Percentiles rank a stretch among this genome's conserved stretches.
Conservation (phyloP, 2,329 filamentous ascomycete genomes). For the Biscogniauxia mediterranea region DNA sequence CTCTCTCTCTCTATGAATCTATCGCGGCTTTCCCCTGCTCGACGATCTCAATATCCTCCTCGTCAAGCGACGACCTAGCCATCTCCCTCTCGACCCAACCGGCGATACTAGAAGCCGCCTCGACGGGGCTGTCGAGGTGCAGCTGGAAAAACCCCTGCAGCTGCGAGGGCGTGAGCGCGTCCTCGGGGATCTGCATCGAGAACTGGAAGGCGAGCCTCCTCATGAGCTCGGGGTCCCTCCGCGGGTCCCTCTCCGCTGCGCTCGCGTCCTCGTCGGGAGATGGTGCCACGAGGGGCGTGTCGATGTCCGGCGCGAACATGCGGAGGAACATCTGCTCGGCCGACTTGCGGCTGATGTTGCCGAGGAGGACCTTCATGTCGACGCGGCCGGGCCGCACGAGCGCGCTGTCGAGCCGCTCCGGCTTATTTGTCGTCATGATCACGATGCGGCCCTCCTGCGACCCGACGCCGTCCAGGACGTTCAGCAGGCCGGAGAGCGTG, state of each 20-base stretch:
- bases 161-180: slow-evolving; percentile 36
- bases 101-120: slow-evolving; percentile 28
- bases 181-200: slow-evolving; percentile 30
- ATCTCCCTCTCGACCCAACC: slow-evolving; percentile 32
- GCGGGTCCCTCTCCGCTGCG: not conserved
- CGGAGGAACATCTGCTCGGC: slow-evolving; percentile 37
- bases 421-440: slow-evolving; percentile 66
- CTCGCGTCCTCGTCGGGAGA: slow-evolving; percentile 1
- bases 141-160: slow-evolving; percentile 37
- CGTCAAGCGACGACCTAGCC: slow-evolving; percentile 22
- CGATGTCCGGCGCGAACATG: slow-evolving; percentile 33
- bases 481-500: slow-evolving; percentile 59
- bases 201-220: slow-evolving; percentile 30
- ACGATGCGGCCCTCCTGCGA: slow-evolving; percentile 63
- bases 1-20: not conserved
- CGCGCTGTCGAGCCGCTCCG: slow-evolving; percentile 57
- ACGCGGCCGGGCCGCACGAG: slow-evolving; percentile 61
- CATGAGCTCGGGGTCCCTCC: slow-evolving; percentile 9
- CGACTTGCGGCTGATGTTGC: slow-evolving; percentile 34
- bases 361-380: slow-evolving; percentile 53
- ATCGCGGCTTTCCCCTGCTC: slow-evolving; percentile 15
- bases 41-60: slow-evolving; percentile 31
- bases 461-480: slow-evolving; percentile 63
- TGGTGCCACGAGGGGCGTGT: slow-evolving; percentile 2
- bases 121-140: slow-evolving; percentile 31